Evolutionary conservation across 768 basidiomycete genomes (phyloP).

Genomic region (Tubosaeta sp.): DNA sequence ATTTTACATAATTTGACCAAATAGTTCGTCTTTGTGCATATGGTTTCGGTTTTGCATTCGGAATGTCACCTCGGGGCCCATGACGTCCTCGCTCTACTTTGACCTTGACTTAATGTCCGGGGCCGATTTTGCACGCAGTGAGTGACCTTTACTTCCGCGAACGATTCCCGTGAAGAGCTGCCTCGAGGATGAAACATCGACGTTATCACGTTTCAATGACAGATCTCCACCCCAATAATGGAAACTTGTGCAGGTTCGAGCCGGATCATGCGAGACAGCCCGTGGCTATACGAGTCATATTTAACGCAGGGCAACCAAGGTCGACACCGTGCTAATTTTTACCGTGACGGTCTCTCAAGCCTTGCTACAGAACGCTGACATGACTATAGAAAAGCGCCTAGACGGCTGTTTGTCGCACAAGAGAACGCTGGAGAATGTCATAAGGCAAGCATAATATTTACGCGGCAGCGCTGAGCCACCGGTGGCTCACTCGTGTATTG

Average conservation of each 20-base stretch:
- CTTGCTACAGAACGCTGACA: not conserved
- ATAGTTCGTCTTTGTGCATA: conserved; percentile 13
- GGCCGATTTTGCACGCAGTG: not conserved
- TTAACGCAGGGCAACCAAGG: not conserved
- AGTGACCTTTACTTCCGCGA: not conserved
- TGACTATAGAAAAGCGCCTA: not conserved
- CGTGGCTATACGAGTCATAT: not conserved
- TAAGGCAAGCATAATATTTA: conserved; percentile 25
- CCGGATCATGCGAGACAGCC: not conserved
- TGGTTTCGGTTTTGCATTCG: not conserved
- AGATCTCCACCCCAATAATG: not conserved
- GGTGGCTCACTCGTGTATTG: not conserved
- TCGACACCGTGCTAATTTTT: not conserved
- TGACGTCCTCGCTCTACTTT: not conserved
- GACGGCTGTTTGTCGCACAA: not conserved
- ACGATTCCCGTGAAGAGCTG: not conserved
- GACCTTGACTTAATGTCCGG: not conserved
- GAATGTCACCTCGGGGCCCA: not conserved
- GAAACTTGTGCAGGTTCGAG: not conserved
- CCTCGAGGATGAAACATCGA: not conserved
- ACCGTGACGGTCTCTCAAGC: not conserved
- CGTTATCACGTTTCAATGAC: not conserved
- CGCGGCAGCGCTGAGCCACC: not conserved
- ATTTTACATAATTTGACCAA: conserved; percentile 7
- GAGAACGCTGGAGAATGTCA: conserved; percentile 33